Percentiles rank a stretch among this genome's conserved stretches.
phyloP scores from a whole-genome alignment of 345 rosid species.

The Viola odorata region DNA sequence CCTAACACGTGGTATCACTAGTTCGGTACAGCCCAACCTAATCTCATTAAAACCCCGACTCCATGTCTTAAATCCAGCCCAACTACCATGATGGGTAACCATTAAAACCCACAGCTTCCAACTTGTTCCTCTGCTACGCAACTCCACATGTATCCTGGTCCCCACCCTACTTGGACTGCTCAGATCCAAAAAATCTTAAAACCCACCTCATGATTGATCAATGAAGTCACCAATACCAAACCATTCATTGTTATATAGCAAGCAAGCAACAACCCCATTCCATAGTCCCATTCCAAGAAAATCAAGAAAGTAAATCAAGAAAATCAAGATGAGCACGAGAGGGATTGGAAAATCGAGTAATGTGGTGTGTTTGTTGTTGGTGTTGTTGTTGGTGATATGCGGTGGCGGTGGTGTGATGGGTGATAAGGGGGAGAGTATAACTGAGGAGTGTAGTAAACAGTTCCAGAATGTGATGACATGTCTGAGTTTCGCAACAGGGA shows the following conservation, averaged over 20 bases:
- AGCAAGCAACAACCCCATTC: not conserved
- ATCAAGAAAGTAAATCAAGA: too few species aligned
- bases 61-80: slow-evolving; percentile 5
- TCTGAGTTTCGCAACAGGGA: slow-evolving; percentile 60
- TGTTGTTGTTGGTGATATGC: slow-evolving; percentile 15
- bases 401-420: slow-evolving; percentile 1
- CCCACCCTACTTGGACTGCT: not conserved
- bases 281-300: too few species aligned
- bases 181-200: not conserved
- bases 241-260: not conserved
- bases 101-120: not conserved
- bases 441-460: slow-evolving; percentile 33
- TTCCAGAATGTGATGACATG: slow-evolving; percentile 58
- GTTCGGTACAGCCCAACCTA: too few species aligned
- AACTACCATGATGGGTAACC: not conserved
- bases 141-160: not conserved
- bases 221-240: too few species aligned
- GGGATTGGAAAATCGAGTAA: not conserved
- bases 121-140: not conserved
- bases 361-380: not conserved
- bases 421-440: not conserved
- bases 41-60: not conserved
- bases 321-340: not conserved
- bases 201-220: too few species aligned
- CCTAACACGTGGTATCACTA: too few species aligned